Evolutionary conservation across 257 asterid genomes (phyloP).

Genomic region (Solanum piurae): DNA sequence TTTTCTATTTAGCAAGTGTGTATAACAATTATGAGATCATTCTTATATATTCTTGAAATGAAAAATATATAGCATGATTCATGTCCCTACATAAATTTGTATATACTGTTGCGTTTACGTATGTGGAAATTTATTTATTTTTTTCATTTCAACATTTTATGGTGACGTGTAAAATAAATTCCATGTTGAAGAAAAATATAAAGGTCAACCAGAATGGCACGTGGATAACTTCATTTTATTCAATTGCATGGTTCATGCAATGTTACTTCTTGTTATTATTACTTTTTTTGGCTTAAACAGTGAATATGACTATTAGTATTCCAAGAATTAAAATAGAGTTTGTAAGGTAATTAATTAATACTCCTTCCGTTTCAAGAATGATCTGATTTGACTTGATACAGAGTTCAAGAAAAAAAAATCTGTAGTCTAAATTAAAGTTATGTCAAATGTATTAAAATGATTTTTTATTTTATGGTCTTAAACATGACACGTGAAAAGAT

Average conservation of each 20-base stretch:
- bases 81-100: slow-evolving; percentile 3
- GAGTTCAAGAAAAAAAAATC: too few relatives aligned
- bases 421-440: too few relatives aligned
- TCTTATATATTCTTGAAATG: neutral
- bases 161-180: neutral
- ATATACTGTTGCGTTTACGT: neutral
- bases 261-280: neutral
- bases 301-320: neutral
- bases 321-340: neutral
- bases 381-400: too few relatives aligned
- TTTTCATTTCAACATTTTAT: neutral
- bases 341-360: neutral
- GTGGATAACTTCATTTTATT: neutral
- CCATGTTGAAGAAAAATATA: neutral
- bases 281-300: neutral
- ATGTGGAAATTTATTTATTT: neutral
- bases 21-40: neutral
- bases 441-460: too few relatives aligned
- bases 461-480: too few relatives aligned
- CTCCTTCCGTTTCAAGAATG: too few relatives aligned
- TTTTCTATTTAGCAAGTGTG: neutral
- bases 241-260: slow-evolving; percentile 34
- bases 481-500: too few relatives aligned
- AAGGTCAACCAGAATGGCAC: slow-evolving; percentile 9
- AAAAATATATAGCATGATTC: slow-evolving; percentile 9